Conservation (phyloP, 768 basidiomycete genomes). For the Russula emetica region DNA sequence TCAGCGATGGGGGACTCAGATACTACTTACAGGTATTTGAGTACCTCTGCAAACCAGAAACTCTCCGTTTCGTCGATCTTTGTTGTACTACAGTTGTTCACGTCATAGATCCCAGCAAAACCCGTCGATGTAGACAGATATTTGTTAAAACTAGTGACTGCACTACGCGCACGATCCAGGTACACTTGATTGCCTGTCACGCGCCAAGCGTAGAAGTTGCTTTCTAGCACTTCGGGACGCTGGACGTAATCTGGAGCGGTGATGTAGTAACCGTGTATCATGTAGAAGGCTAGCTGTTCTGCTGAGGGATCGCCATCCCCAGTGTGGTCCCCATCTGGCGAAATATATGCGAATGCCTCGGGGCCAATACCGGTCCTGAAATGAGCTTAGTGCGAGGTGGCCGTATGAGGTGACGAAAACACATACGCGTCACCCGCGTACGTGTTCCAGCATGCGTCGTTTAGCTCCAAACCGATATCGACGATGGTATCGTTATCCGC, state of each 20-base stretch:
- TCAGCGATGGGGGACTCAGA: neutral
- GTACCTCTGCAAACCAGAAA: constrained; percentile 70
- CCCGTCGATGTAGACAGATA: constrained; percentile 47
- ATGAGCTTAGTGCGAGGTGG: neutral
- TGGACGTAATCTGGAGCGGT: constrained; percentile 50
- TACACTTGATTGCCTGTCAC: constrained; percentile 67
- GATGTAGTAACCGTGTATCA: constrained; percentile 63
- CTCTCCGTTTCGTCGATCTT: constrained; percentile 61
- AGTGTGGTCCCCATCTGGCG: constrained; percentile 60
- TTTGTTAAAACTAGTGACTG: constrained; percentile 54
- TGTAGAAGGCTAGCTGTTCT: constrained; percentile 49
- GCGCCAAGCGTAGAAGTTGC: constrained; percentile 77
- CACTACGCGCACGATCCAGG: constrained; percentile 56
- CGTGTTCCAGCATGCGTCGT: constrained; percentile 78
- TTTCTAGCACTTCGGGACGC: constrained; percentile 75
- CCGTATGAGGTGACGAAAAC: neutral
- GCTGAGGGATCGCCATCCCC: constrained; percentile 39
- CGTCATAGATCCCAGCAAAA: constrained; percentile 56
- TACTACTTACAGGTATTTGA: constrained; percentile 61
- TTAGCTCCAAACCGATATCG: constrained; percentile 53
- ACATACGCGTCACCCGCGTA: constrained; percentile 65
- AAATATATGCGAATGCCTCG: constrained; percentile 60
- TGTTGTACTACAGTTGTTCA: constrained; percentile 41
- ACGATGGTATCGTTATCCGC: constrained; percentile 70
- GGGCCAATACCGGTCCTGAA: constrained; percentile 72